A percentile compares a stretch with the other conserved stretches of the same genome.
These are phyloP conservation scores for Stachybotrys elegans DNA, from an alignment of 2,329 filamentous ascomycete genomes.

Conservation along the genomic window DNA sequence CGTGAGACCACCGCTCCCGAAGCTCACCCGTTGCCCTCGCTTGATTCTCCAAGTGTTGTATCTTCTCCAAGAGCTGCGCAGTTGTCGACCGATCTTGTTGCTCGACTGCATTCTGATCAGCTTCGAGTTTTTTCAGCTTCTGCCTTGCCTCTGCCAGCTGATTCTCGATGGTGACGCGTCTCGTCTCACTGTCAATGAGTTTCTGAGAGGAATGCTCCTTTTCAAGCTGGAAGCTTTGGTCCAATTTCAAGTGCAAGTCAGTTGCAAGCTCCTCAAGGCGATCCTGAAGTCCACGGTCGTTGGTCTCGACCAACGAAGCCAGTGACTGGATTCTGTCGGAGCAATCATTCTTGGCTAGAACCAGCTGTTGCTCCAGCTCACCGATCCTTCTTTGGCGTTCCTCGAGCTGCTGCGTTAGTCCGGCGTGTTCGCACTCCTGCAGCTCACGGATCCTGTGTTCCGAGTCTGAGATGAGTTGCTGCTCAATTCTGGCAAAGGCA, in stretches of 20 bases:
- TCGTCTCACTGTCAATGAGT: conserved; percentile 7
- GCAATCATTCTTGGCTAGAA: conserved; percentile 12
- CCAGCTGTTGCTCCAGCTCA: conserved; percentile 15
- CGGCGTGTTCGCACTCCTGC: conserved; percentile 7
- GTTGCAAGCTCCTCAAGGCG: conserved; percentile 12
- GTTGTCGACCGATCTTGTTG: conserved; percentile 9
- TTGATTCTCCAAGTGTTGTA: conserved; percentile 16
- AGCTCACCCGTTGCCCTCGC: conserved; percentile 13
- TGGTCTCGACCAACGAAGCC: conserved; percentile 4
- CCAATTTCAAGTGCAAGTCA: conserved; percentile 15
- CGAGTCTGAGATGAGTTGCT: conserved; percentile 7
- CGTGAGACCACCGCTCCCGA: conserved; percentile 19
- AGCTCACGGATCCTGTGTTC: conserved; percentile 6
- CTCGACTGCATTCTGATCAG: conserved; percentile 7
- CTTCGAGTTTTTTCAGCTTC: conserved; percentile 8
- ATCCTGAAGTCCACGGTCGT: conserved; percentile 10
- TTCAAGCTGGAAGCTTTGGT: conserved; percentile 16
- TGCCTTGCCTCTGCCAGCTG: conserved; percentile 15
- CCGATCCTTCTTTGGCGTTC: conserved; percentile 14
- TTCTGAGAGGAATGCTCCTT: conserved; percentile 8
- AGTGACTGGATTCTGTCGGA: conserved; percentile 13
- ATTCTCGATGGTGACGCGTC: conserved; percentile 11
- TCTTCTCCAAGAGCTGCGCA: conserved; percentile 11
- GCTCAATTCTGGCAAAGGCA: conserved; percentile 11
- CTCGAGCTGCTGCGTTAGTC: conserved; percentile 12